These are phyloP conservation scores for Herpetomonas tarakana DNA, from an alignment of 208 protist genomes.

Conservation along the genomic window DNA sequence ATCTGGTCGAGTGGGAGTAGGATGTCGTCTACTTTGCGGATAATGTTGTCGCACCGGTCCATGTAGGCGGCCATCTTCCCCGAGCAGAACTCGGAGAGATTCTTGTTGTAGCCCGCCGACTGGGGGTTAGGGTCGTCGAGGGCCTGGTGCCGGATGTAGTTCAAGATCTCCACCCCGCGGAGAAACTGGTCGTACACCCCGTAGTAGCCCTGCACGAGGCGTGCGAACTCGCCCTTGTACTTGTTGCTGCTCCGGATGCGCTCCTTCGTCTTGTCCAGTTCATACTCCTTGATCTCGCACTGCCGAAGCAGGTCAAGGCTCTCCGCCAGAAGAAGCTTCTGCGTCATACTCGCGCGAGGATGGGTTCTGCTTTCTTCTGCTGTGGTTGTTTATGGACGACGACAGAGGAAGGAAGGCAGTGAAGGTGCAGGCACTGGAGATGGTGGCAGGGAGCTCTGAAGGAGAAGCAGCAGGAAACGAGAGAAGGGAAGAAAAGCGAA, in stretches of 20 bases:
- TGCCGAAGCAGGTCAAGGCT: constrained; percentile 68
- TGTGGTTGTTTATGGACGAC: too few species aligned
- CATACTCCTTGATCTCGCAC: constrained; percentile 69
- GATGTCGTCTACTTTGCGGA: constrained; percentile 65
- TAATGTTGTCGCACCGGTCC: constrained; percentile 64
- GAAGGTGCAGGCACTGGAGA: background rate
- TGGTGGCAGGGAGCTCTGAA: background rate
- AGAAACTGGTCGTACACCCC: constrained; percentile 58
- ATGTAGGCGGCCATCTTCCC: constrained; percentile 72
- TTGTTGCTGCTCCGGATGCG: constrained; percentile 39
- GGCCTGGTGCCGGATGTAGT: constrained; percentile 65
- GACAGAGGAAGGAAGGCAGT: background rate
- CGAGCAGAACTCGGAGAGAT: constrained; percentile 57
- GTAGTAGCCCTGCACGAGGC: constrained; percentile 54
- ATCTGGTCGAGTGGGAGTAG: constrained; percentile 63
- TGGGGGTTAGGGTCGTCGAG: constrained; percentile 30
- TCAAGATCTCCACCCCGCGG: constrained; percentile 66
- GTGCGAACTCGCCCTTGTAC: constrained; percentile 38
- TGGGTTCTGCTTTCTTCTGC: background rate
- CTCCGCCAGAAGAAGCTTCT: constrained; percentile 76
- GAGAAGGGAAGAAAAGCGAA: background rate
- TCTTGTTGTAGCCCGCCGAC: constrained; percentile 40
- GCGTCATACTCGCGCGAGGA: constrained; percentile 42
- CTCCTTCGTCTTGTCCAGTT: constrained; percentile 47
- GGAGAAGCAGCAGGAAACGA: background rate